Evolutionary conservation across 257 asterid genomes (phyloP).

Genomic region (Prunella vulgaris): DNA sequence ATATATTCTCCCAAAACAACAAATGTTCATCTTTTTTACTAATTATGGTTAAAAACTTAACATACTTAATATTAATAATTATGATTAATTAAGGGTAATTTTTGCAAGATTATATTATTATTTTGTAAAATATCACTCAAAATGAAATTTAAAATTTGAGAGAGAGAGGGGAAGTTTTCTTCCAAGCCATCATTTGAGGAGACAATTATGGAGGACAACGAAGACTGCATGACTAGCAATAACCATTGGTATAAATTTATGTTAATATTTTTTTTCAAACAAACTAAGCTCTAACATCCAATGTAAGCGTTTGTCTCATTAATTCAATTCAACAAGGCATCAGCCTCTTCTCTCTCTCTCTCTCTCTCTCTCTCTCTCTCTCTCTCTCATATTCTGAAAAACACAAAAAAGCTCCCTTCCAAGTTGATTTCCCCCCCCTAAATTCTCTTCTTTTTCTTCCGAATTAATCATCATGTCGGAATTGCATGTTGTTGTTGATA

Average conservation of each 20-base stretch:
- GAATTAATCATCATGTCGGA: constrained; percentile 16
- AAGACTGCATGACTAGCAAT: constrained; percentile 9
- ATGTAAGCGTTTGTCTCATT: constrained; percentile 6
- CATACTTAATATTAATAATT: too few relatives aligned
- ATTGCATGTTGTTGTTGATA: constrained; percentile 17
- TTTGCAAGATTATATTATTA: too few relatives aligned
- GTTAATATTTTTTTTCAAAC: neutral
- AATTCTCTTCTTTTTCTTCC: neutral
- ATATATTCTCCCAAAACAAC: too few relatives aligned
- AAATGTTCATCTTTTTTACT: too few relatives aligned
- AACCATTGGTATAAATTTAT: constrained; percentile 8
- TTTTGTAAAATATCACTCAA: too few relatives aligned
- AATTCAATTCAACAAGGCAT: neutral
- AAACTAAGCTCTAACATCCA: constrained; percentile 23
- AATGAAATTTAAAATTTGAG: too few relatives aligned
- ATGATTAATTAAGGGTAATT: too few relatives aligned
- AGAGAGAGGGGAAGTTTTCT: neutral
- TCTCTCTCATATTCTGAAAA: neutral
- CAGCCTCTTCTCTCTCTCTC: constrained; percentile 11
- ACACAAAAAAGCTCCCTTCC: neutral
- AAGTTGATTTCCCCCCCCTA: neutral
- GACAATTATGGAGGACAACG: constrained; percentile 26
- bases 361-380: constrained; percentile 8
- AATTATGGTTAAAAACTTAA: too few relatives aligned
- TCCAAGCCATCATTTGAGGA: constrained; percentile 30